These are phyloP conservation scores for Dovyalis caffra DNA, from an alignment of 345 rosid species.

Conservation along the genomic window DNA sequence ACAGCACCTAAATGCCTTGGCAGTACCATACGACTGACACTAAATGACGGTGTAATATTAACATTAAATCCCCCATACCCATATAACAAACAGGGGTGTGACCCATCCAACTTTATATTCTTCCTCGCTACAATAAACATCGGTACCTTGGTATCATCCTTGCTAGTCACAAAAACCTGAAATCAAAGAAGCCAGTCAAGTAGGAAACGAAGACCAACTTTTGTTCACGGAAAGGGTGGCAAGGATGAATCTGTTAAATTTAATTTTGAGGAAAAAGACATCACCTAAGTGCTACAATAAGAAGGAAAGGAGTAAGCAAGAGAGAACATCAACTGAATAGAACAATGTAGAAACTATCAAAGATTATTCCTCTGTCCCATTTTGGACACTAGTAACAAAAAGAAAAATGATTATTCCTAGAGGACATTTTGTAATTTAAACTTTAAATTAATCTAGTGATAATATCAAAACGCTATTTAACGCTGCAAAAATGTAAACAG, in stretches of 20 bases:
- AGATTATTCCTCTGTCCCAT: too few species aligned
- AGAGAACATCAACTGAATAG: not conserved
- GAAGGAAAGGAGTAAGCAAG: not conserved
- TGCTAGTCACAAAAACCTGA: constrained; percentile 78
- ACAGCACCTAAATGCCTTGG: constrained; percentile 74
- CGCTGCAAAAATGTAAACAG: not conserved
- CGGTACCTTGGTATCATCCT: constrained; percentile 82
- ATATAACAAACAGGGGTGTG: constrained; percentile 84
- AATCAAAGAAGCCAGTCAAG: constrained; percentile 11
- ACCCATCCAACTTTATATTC: constrained; percentile 62
- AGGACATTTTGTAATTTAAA: not conserved
- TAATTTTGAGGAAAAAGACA: not conserved
- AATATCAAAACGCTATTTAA: not conserved
- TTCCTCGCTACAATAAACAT: constrained; percentile 69
- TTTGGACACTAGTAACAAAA: not conserved
- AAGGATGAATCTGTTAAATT: not conserved
- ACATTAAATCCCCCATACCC: constrained; percentile 89
- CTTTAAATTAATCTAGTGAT: not conserved
- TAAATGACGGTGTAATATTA: constrained; percentile 73
- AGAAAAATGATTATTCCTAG: not conserved
- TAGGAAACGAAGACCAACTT: not conserved
- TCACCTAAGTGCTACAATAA: not conserved
- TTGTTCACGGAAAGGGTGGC: not conserved
- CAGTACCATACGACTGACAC: constrained; percentile 65
- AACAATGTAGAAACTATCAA: not conserved